Percentiles rank a stretch among this genome's conserved stretches.
phyloP scores from a whole-genome alignment of 768 basidiomycete genomes.

The Steccherinum ochraceum region DNA sequence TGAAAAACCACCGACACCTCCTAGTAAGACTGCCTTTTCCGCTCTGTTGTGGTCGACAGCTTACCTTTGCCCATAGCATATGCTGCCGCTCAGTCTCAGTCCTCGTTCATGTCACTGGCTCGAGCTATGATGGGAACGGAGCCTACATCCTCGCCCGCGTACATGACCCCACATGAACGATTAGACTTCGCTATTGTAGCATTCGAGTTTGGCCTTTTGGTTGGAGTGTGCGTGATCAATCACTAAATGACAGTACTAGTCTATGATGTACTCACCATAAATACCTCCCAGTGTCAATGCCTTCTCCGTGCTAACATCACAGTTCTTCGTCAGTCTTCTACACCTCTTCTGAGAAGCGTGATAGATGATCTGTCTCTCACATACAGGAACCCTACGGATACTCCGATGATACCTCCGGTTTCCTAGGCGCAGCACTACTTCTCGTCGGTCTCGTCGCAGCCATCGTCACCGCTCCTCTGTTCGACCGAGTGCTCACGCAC shows the following conservation, averaged over 20 bases:
- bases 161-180: conserved; percentile 62
- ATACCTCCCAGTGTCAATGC: conserved; percentile 42
- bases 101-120: conserved; percentile 45
- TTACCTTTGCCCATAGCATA: conserved; percentile 51
- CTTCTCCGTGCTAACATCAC: conserved; percentile 59
- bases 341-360: background rate
- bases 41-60: background rate
- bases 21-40: conserved; percentile 43
- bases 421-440: conserved; percentile 65
- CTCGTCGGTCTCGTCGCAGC: conserved; percentile 68
- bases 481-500: conserved; percentile 79
- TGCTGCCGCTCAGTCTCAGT: conserved; percentile 56
- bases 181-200: conserved; percentile 61
- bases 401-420: conserved; percentile 54
- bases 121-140: conserved; percentile 43
- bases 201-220: conserved; percentile 56
- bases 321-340: conserved; percentile 52
- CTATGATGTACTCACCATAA: background rate
- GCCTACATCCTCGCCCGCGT: conserved; percentile 15
- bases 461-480: conserved; percentile 61
- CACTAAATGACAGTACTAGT: background rate
- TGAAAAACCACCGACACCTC: conserved; percentile 65
- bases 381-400: conserved; percentile 68
- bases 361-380: background rate
- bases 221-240: conserved; percentile 47